Percentiles rank a stretch among this genome's conserved stretches.
Conservation (phyloP, 2,329 filamentous ascomycete species). For the Alternaria consortialis region DNA sequence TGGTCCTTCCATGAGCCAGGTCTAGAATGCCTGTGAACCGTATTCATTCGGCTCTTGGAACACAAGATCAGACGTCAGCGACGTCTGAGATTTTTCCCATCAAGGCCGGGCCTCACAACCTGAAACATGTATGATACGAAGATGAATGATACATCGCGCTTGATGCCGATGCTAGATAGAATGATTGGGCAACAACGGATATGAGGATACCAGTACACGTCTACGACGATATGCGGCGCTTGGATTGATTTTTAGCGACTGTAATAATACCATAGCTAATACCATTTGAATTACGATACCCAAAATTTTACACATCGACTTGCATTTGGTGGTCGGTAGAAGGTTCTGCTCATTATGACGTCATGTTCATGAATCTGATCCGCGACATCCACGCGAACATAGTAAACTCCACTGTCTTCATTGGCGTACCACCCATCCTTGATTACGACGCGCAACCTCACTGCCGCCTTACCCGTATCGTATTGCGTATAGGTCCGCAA, state of each 20-base stretch:
- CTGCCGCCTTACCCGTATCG: too few species aligned
- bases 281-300: slow-evolving; percentile 1
- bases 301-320: background rate
- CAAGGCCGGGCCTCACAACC: background rate
- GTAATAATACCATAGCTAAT: slow-evolving; percentile 18
- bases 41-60: slow-evolving; percentile 41
- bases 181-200: background rate
- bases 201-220: slow-evolving; percentile 12
- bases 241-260: slow-evolving; percentile 15
- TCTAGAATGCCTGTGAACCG: slow-evolving; percentile 53
- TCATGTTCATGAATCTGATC: background rate
- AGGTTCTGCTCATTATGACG: background rate
- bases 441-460: background rate
- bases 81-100: slow-evolving; percentile 12
- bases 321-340: background rate
- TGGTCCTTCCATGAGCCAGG: slow-evolving; percentile 64
- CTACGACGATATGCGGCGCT: slow-evolving; percentile 5
- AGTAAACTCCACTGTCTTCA: too few species aligned
- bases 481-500: too few species aligned
- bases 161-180: slow-evolving; percentile 5
- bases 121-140: slow-evolving; percentile 11
- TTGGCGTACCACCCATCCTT: too few species aligned
- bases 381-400: too few species aligned
- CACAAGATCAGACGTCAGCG: slow-evolving; percentile 28
- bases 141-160: slow-evolving; percentile 13